Conservation (phyloP, 2,329 filamentous ascomycete species). For the Calonectria henricotiae region DNA sequence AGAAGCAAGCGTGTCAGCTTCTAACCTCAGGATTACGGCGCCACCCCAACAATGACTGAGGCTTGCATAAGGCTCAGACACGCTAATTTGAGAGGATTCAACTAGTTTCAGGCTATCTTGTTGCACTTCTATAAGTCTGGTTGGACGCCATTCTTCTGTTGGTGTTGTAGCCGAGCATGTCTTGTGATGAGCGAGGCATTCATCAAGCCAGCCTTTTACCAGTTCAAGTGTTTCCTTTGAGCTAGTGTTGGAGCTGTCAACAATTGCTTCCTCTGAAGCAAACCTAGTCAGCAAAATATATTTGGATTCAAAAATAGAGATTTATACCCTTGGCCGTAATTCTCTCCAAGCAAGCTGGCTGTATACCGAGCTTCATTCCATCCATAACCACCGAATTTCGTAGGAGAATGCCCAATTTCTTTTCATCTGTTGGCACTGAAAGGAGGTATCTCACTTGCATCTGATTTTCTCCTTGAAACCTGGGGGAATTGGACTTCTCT, state of each 20-base stretch:
- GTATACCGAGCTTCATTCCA: background rate
- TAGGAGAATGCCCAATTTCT: background rate
- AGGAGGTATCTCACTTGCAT: background rate
- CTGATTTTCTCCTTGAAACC: too few species aligned
- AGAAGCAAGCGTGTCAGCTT: background rate
- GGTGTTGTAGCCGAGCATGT: background rate
- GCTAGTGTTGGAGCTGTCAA: background rate
- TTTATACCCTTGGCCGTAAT: background rate
- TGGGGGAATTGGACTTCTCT: background rate
- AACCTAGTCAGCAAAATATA: background rate
- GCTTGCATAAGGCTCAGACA: background rate
- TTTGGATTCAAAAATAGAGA: too few species aligned
- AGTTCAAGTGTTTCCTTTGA: background rate
- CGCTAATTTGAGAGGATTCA: background rate
- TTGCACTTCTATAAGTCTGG: slow-evolving; percentile 1
- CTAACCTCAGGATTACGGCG: background rate
- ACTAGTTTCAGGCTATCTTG: background rate
- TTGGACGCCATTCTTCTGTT: background rate
- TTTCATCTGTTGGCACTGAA: background rate
- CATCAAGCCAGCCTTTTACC: background rate
- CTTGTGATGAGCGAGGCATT: slow-evolving; percentile 1
- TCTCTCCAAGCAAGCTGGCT: background rate
- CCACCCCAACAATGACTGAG: slow-evolving; percentile 18
- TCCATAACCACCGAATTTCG: background rate
- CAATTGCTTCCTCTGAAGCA: background rate